These are phyloP conservation scores for Neoascochyta sp. DNA, from an alignment of 2,329 filamentous ascomycete species.

Conservation along the genomic window DNA sequence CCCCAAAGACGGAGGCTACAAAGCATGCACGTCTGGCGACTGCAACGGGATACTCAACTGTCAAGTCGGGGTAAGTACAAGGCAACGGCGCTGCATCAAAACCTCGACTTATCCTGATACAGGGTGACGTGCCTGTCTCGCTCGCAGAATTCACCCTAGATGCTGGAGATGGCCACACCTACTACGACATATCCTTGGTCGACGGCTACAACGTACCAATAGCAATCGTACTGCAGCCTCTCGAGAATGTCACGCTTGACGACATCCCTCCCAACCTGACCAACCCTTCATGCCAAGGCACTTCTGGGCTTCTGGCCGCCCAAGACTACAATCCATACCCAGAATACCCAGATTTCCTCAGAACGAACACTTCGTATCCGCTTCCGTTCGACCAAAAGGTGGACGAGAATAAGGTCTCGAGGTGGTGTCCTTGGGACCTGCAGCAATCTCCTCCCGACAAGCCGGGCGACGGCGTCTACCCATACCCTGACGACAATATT, in stretches of 20 bases:
- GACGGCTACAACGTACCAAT: slow-evolving; percentile 80
- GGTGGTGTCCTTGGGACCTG: slow-evolving; percentile 79
- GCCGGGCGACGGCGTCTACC: slow-evolving; percentile 72
- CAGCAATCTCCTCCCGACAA: slow-evolving; percentile 65
- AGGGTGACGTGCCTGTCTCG: slow-evolving; percentile 71
- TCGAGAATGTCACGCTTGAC: slow-evolving; percentile 57
- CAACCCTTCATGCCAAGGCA: slow-evolving; percentile 73
- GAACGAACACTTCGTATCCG: slow-evolving; percentile 63
- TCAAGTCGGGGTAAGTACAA: slow-evolving; percentile 62
- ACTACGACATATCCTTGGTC: slow-evolving; percentile 81
- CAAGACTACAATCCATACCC: slow-evolving; percentile 48
- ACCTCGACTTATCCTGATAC: slow-evolving; percentile 8
- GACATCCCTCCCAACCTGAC: slow-evolving; percentile 70
- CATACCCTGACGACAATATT: slow-evolving; percentile 74
- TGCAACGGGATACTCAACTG: slow-evolving; percentile 69
- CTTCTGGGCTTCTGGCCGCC: slow-evolving; percentile 55
- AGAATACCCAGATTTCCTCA: slow-evolving; percentile 51
- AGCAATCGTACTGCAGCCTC: slow-evolving; percentile 51
- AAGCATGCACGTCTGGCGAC: slow-evolving; percentile 70
- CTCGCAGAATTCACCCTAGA: slow-evolving; percentile 77
- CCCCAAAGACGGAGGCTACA: slow-evolving; percentile 46
- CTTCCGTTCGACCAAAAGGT: slow-evolving; percentile 63
- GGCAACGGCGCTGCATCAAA: neutral
- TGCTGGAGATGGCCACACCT: slow-evolving; percentile 65
- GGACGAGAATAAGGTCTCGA: slow-evolving; percentile 54